phyloP scores from a whole-genome alignment of 2,329 filamentous ascomycete species.

The Fusarium sp. region DNA sequence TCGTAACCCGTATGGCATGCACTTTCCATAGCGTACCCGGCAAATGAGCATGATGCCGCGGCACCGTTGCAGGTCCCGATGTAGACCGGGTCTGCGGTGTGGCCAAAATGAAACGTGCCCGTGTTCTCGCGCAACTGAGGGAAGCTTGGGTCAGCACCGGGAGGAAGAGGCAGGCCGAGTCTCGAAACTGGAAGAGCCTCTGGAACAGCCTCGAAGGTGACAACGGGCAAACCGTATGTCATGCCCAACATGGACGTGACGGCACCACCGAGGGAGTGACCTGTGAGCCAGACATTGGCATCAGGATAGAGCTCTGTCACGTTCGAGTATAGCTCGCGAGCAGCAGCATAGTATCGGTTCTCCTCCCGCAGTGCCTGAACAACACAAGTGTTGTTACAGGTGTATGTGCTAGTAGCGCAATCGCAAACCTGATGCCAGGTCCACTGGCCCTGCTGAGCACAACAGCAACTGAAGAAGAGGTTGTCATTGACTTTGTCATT shows the following conservation, averaged over 20 bases:
- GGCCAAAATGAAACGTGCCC: slow-evolving; percentile 90
- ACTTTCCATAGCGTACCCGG: slow-evolving; percentile 92
- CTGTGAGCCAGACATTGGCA: slow-evolving; percentile 88
- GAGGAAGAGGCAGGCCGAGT: slow-evolving; percentile 86
- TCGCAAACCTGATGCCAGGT: slow-evolving; percentile 94
- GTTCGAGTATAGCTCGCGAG: slow-evolving; percentile 90
- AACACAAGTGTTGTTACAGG: slow-evolving; percentile 93
- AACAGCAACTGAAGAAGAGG: slow-evolving; percentile 97
- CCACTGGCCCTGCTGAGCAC: slow-evolving; percentile 90
- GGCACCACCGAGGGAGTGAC: slow-evolving; percentile 92
- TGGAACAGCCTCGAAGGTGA: slow-evolving; percentile 93
- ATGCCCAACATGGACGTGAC: slow-evolving; percentile 89
- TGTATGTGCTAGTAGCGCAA: slow-evolving; percentile 87
- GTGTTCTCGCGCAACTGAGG: slow-evolving; percentile 80
- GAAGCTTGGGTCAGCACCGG: slow-evolving; percentile 76
- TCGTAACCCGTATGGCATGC: slow-evolving; percentile 90
- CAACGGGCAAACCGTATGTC: slow-evolving; percentile 89
- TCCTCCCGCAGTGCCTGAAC: slow-evolving; percentile 80
- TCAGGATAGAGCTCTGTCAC: slow-evolving; percentile 89
- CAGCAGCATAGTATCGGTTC: slow-evolving; percentile 91
- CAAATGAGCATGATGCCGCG: slow-evolving; percentile 89
- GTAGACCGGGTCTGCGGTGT: slow-evolving; percentile 94
- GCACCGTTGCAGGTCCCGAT: slow-evolving; percentile 94
- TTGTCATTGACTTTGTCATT: slow-evolving; percentile 99
- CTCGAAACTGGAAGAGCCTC: slow-evolving; percentile 89